These are phyloP conservation scores for Hibiscus syriacus DNA, from an alignment of 345 rosid genomes.

Conservation along the genomic window DNA sequence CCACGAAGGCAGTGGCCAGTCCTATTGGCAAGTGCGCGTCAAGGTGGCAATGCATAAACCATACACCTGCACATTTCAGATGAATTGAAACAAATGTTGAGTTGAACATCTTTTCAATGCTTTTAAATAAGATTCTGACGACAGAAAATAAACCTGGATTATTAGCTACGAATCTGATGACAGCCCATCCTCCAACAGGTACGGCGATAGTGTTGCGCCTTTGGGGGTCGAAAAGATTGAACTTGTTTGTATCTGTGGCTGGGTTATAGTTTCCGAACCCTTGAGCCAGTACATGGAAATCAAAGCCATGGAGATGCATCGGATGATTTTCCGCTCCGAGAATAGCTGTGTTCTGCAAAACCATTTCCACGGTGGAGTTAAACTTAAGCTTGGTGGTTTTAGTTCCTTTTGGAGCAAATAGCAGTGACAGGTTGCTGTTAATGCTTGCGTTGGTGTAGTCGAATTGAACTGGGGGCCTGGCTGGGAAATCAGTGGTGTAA, in stretches of 20 bases:
- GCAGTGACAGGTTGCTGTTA: conserved; percentile 18
- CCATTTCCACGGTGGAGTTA: conserved; percentile 65
- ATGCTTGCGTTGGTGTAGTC: conserved; percentile 59
- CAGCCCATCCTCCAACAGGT: conserved; percentile 90
- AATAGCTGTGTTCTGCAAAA: conserved; percentile 69
- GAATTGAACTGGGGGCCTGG: conserved; percentile 45
- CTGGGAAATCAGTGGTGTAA: conserved; percentile 64
- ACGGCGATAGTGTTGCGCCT: conserved; percentile 65
- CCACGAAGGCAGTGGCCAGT: conserved; percentile 44
- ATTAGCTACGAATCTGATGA: conserved; percentile 60
- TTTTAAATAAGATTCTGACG: no score
- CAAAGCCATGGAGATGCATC: conserved; percentile 77
- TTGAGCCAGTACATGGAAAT: conserved; percentile 79
- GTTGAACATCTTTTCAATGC: no score
- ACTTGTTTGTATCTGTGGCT: conserved; percentile 30
- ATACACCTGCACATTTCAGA: conserved; percentile 39
- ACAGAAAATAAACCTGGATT: conserved; percentile 73
- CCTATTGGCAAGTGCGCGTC: conserved; percentile 62
- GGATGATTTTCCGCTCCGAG: conserved; percentile 65
- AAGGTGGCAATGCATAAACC: conserved; percentile 67
- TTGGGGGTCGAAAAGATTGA: conserved; percentile 58
- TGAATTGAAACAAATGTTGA: neutral
- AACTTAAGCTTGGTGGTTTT: conserved; percentile 56
- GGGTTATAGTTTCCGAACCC: conserved; percentile 80
- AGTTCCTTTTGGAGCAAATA: conserved; percentile 47